Evolutionary conservation across 176 grass and related monocot genomes (phyloP), one percentile per base, ranked within the genome.

Genomic region (Juncus effusus): DNA sequence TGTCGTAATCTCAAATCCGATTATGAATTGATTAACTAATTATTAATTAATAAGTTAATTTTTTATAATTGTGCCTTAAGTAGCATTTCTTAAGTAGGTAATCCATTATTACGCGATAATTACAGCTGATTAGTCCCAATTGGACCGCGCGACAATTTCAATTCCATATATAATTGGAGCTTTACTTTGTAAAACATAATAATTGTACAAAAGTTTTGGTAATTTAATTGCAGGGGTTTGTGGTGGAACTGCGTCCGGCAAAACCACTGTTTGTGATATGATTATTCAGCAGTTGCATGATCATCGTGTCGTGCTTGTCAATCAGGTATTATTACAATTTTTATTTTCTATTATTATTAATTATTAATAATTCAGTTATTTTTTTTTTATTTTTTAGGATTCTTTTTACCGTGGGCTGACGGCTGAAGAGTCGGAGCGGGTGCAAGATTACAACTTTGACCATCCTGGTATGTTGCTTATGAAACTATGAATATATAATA

Each of bases 251-350:
- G 95, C 89, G 40, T 99, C 89, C 5, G 95, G 95, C 70, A 99
- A 99, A 88, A 99, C 95, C 45, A 99, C 95, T 36, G 89, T 99
- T 37, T 99, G 95, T 71, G 95, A 99, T 79, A 99, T 89, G 95
- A 99, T 99, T 80, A 99, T 99, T 74, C 95, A 99, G 83, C 95
- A 99, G 76, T 86, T 94, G 16, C 95, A 94, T 13, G 95, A 94
- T 55, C 95, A 99, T 67, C 95, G 89, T 44, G 89, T 99, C 57
- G 88, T 93, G 72, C 88, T 99, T 51, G 81, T 99, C 50, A 99
- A 76, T 78, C 94, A 93, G 83, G 94, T 90, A 57, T 16, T 71
- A 59, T 11, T 13, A 12, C 14, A 57, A 13, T 52, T 56, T 10
- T 56, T 12, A 40, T 40, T 56, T 55, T 70, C 56, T 9, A 3